Base-by-base conservation (phyloP, 2,329 filamentous ascomycete species). In the Botrytis hyacinthi region DNA sequence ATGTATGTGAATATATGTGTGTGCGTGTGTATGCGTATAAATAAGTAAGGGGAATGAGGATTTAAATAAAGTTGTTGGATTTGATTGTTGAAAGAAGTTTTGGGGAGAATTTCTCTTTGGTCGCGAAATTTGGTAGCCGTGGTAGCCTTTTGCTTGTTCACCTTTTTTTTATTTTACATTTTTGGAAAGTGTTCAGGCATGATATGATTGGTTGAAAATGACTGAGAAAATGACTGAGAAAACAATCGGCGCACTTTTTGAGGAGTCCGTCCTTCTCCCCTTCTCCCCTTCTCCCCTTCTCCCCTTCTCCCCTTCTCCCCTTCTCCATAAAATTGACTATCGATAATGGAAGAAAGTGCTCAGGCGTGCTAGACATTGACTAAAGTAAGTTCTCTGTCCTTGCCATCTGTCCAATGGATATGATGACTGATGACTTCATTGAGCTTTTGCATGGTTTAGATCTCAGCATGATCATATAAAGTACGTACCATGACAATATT, bases 41-140 rank as follows among this genome's bases (percentile, higher is more conserved):
- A 14, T 8, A 67, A 20, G 35, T 2, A 40, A 65, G 40, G 18
- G n/a, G 40, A 70, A 42, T 32, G 48, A 61, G 4, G 2, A 61
- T 59, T 26, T 42, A 32, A 7, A 54, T 29, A 37, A 61, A 16
- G 20, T 40, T 40, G 51, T 32, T 40, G 40, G 18, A 59, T 35
- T 14, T 54, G 40, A 46, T 37, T 48, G 4, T 62, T 48, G 54
- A 40, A 60, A 35, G n/a, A 51, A 51, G 48, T 51, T n/a, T 51
- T 3, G 18, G 22, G 46, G 46, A 51, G 20, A 32, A 22, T 71
- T 70, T 61, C 54, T 61, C 29, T 70, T 54, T 68, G 44, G 44
- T 48, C 68, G 57, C 68, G 57, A 62, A 70, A 71, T 32, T n/a
- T 66, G 62, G 48, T 37, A 37, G 37, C 37, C 37, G 37, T 37